Base-by-base conservation (phyloP, 208 protist genomes). In the Tritrichomonas musculus region DNA sequence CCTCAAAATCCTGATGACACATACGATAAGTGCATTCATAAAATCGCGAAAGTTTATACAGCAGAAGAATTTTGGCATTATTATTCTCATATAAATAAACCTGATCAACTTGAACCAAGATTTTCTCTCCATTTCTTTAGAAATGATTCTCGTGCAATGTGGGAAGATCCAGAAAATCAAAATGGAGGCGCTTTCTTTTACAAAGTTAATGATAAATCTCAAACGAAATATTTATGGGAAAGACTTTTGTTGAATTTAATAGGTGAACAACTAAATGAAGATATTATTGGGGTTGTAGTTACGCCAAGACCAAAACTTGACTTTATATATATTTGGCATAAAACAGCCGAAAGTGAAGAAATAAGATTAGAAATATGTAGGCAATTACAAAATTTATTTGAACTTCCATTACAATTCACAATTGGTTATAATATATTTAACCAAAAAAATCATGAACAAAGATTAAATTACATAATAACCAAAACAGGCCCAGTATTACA, bases 161-260 rank as follows among this genome's bases (percentile, higher is more conserved):
- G 77, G 77, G 77, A 88, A 88, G 77, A 88, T 57, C n/a, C 33
- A 88, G 44, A 53, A 53, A 88, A 53, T 57, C n/a, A n/a, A 57
- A 88, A 88, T 60, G 77, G 77, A 17, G 77, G 77, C 0, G 14
- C 25, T 27, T 53, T 88, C 4, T 53, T 27, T 3, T 47, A 33
- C 9, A 25, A 36, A 57, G 4, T 88, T n/a, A n/a, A n/a, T n/a
- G 9, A 25, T 17, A 88, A 88, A 57, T 25, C 27, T 3, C 8
- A 33, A n/a, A 53, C 41, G 9, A 25, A 25, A n/a, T 88, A 39
- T 47, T 8, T 50, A 39, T 88, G 77, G 77, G 77, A 88, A 49
- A 88, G 27, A 60, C 39, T 88, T 41, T 20, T 88, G 11, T 20
- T 88, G 9, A 88, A 88, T 88, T 33, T 88, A 20, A 88, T 88